Evolutionary conservation across 1,284 basidiomycete species (phyloP).

Genomic region (Ceratobasidium sp.): DNA sequence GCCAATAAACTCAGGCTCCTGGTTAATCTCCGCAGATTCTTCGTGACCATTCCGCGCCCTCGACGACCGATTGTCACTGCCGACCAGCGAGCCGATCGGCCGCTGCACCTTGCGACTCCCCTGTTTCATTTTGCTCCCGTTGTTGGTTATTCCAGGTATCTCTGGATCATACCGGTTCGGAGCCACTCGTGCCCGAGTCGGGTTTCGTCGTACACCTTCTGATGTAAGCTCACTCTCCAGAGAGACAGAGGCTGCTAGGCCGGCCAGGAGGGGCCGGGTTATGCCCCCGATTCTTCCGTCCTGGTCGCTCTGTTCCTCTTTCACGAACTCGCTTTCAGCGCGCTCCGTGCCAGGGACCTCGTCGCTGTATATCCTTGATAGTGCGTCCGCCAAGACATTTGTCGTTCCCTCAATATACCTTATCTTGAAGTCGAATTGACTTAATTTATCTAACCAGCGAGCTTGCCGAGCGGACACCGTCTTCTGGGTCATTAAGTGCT

Average conservation of each 20-base stretch:
- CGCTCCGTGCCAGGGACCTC: neutral
- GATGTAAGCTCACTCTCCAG: neutral
- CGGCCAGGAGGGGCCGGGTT: neutral
- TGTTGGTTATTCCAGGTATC: neutral
- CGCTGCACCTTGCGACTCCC: neutral
- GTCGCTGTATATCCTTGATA: conserved; percentile 14
- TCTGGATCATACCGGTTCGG: conserved; percentile 1
- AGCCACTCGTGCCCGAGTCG: neutral
- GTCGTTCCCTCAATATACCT: conserved; percentile 52
- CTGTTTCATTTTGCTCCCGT: neutral
- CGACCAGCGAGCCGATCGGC: neutral
- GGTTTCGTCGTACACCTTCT: conserved; percentile 9
- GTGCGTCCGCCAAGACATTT: conserved; percentile 7
- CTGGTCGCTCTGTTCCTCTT: neutral
- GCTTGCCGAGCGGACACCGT: conserved; percentile 55
- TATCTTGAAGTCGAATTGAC: conserved; percentile 57
- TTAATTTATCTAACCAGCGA: conserved; percentile 58
- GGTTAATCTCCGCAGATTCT: neutral
- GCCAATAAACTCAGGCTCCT: neutral
- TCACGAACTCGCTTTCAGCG: conserved; percentile 3
- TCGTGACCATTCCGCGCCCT: neutral
- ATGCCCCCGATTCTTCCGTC: neutral
- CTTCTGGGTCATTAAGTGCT: conserved; percentile 56
- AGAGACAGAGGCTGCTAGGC: neutral
- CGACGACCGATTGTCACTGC: neutral